Evolutionary conservation across 2,329 filamentous ascomycete species (phyloP), one percentile per base, ranked within the genome.

Genomic region (Neofusicoccum sp.): DNA sequence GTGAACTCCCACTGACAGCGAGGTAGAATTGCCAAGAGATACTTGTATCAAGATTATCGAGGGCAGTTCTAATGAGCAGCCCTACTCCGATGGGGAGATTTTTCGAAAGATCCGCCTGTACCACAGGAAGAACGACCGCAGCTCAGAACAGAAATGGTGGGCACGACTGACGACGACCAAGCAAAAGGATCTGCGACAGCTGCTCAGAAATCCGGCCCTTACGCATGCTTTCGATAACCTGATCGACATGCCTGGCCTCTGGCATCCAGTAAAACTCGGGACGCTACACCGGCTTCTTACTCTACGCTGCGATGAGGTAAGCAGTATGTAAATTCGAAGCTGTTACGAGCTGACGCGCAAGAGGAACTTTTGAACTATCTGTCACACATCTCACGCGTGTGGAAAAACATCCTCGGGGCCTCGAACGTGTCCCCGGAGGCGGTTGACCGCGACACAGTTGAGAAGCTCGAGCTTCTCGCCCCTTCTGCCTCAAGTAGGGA

Each of bases 101-200:
- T 70, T 70, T 29, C 62, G 65, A 8, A 71, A 67, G 39, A 71
- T 70, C n/a, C 41, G 61, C 5, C 16, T 66, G 3, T 70, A 71
- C 62, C 52, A 65, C 45, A 33, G 14, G 14, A 16, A 28, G 6
- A 62, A 66, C 6, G 58, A 71, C 12, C 1, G 45, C 28, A 49
- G 61, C 7, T 41, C 63, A 3, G 48, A 70, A 45, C 64, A 66
- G 31, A 43, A 45, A 58, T 70, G 52, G 69, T 70, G 56, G 69
- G 61, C 66, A 28, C 54, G 61, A 9, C 45, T 71, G 6, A 47
- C 37, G 2, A 1, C 11, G 4, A 66, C 65, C 12, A 70, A 70
- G 37, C 56, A 61, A 9, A 70, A 67, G 44, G 65, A 71, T 62
- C 61, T 71, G 4, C 48, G 49, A 1, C 61, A 70, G 34, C 61